Base-by-base conservation (phyloP, 805 yeast species). In the Candida peoriensis region DNA sequence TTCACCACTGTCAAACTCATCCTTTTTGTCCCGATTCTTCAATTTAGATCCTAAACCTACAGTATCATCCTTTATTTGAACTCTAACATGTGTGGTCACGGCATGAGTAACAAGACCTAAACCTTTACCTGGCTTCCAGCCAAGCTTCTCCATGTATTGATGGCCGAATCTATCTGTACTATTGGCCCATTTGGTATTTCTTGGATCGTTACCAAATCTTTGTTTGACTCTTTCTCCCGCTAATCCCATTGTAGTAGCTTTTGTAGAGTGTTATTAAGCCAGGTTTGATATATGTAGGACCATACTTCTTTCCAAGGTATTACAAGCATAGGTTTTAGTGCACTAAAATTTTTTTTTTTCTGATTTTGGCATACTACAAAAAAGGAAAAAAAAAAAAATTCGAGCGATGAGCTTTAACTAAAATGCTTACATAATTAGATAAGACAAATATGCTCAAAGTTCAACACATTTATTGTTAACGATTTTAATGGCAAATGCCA, bases 131-230 rank as follows among this genome's bases (percentile, higher is more conserved):
- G 95, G 95, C 34, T 67, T 71, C 98, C 98, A 90, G 13, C 98
- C 98, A 54, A 80, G 65, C 46, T 76, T 80, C 42, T 77, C 77
- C 40, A 90, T 58, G 58, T 88, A 88, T 50, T 81, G 76, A 56
- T 84, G 96, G 1, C 98, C 98, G 52, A 90, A 90, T 33, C 96
- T 63, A 4, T 68, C 66, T 1, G 81, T 77, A 50, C 86, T 85
- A 53, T 87, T 87, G 18, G 96, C 81, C 98, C 98, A 90, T 42
- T 78, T 74, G 1, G 96, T 89, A 53, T 90, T 90, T 53, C 97
- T 68, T 13, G 98, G 98, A 62, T 90, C 98, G 24, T 71, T 61
- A 9, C 97, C 97, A 56, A 89, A 81, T 52, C 93, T 72, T 51
- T 84, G 95, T 52, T 84, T 87, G 10, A 71, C 75, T 54, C 78